Conservation (phyloP, 2,329 filamentous ascomycete species). For the Aaosphaeria arxii region DNA sequence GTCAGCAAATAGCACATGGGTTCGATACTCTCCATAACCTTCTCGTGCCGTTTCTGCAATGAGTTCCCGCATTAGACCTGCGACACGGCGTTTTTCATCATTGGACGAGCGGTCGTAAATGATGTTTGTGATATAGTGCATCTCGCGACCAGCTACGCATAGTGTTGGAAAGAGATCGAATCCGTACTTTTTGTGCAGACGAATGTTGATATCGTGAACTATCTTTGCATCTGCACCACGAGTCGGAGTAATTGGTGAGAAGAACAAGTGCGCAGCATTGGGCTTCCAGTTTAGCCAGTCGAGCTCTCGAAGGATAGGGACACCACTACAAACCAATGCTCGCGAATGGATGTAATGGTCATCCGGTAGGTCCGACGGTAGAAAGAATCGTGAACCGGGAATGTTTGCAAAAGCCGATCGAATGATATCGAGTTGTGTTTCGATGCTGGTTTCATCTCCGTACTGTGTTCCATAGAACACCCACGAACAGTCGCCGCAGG, state of each 20-base stretch:
- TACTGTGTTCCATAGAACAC: constrained; percentile 51
- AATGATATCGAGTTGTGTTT: constrained; percentile 37
- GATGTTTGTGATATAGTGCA: constrained; percentile 56
- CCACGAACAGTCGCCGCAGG: constrained; percentile 45
- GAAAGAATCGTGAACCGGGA: constrained; percentile 42
- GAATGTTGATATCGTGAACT: constrained; percentile 16
- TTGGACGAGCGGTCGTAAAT: constrained; percentile 48
- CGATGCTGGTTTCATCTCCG: constrained; percentile 26
- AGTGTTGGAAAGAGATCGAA: constrained; percentile 54
- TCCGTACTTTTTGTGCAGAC: constrained; percentile 25
- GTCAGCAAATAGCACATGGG: constrained; percentile 46
- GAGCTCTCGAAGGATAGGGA: constrained; percentile 35
- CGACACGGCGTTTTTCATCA: constrained; percentile 35
- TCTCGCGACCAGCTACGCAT: constrained; percentile 51
- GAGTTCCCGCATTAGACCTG: constrained; percentile 35
- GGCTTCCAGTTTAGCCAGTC: constrained; percentile 52
- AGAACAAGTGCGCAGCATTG: constrained; percentile 53
- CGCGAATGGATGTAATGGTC: constrained; percentile 38
- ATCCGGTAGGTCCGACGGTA: constrained; percentile 24
- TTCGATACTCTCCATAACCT: constrained; percentile 48
- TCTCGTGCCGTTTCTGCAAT: constrained; percentile 40
- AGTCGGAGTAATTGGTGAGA: constrained; percentile 52
- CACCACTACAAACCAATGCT: constrained; percentile 33
- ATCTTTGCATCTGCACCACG: constrained; percentile 44
- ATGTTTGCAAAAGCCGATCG: constrained; percentile 44